Percentiles rank a stretch among this genome's conserved stretches.
Evolutionary conservation across 2,329 filamentous ascomycete species (phyloP).

Genomic region (Arthroderma sp.): DNA sequence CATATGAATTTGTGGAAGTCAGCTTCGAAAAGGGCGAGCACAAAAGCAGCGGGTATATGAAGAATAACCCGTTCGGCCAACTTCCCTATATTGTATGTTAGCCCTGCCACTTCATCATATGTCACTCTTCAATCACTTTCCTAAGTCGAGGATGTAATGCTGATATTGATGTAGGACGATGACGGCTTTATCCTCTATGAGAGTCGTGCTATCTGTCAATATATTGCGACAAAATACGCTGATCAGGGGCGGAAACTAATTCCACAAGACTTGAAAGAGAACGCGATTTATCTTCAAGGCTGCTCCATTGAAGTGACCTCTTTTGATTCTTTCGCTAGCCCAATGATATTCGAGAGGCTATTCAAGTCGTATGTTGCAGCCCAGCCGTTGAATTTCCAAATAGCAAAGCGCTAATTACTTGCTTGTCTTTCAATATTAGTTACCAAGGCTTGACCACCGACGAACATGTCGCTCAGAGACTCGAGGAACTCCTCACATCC

Average conservation of each 20-base stretch:
- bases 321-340: constrained; percentile 4
- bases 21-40: constrained; percentile 7
- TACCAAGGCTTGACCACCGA: constrained; percentile 2
- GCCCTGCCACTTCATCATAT: not conserved
- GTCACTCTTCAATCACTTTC: not conserved
- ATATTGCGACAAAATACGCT: constrained; percentile 8
- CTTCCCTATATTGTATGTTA: constrained; percentile 8
- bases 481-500: constrained; percentile 1
- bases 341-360: constrained; percentile 3
- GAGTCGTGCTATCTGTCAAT: constrained; percentile 7
- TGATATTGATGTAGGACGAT: constrained; percentile 4
- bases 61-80: constrained; percentile 7
- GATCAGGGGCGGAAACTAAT: constrained; percentile 5
- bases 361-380: constrained; percentile 6
- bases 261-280: constrained; percentile 6
- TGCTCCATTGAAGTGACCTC: constrained; percentile 1
- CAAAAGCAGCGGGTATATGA: constrained; percentile 3
- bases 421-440: not conserved
- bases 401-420: not conserved
- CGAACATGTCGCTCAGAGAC: constrained; percentile 1
- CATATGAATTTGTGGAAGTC: constrained; percentile 6
- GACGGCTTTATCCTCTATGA: constrained; percentile 9
- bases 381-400: not conserved
- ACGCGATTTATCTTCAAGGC: constrained; percentile 4
- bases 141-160: not conserved